Evolutionary conservation across 495 filamentous ascomycete genomes (phyloP), one percentile per base, ranked within the genome.

Genomic region (Neurospora sp.): DNA sequence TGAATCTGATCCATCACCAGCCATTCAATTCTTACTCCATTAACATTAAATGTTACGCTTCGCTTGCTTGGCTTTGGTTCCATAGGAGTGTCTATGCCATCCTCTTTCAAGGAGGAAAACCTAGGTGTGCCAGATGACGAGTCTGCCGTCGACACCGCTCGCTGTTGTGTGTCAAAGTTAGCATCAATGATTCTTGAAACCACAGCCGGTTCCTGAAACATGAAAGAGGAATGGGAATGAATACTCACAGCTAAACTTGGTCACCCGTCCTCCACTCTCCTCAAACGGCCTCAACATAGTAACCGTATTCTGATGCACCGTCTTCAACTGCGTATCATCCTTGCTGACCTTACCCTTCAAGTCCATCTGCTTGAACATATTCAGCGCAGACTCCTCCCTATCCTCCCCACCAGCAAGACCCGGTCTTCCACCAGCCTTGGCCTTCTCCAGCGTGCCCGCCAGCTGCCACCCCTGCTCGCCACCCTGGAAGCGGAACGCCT

Each of bases 331-430:
- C 9, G 94, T 97, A 79, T 98, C 94, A 75, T 93, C 93, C 76
- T 90, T 90, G 54, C 12, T 66, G 31, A 86, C 82, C 83, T 97
- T 96, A 44, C 96, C 96, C 85, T 94, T 97, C 74, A 98, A 85
- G 81, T 99, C 96, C 96, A 99, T 97, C 83, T 97, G 94, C 79
- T 89, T 89, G 87, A 99, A 99, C 96, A 98, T 98, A 80, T 98
- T 97, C 79, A 98, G 85, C n/a, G 96, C 96, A 76, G 91, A 93
- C 74, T 90, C 87, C 78, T 89, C 87, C 62, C 86, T 80, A 44
- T 83, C 81, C n/a, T 41, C 78, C 69, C 84, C 82, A 66, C 14
- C 31, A 31, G 31, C 54, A 66, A 81, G 72, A 69, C 84, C 83
- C 23, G 85, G 81, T 35, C 54, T 37, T 66, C 27, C 54, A 88